phyloP scores from a whole-genome alignment of 441 rosid species.

The Hypseocharis bilobata region DNA sequence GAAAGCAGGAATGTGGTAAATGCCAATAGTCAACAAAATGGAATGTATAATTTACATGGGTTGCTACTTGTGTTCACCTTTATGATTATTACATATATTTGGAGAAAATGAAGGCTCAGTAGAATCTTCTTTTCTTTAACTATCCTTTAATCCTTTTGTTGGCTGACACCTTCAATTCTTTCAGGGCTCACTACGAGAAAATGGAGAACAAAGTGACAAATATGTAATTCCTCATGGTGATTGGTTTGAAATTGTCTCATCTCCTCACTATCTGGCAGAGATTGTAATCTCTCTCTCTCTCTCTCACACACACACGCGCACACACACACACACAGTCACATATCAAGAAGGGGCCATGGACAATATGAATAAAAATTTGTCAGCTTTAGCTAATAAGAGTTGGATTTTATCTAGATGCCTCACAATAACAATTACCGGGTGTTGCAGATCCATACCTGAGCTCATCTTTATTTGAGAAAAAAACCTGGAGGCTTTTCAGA shows the following conservation, averaged over 20 bases:
- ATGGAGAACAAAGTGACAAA: constrained; percentile 26
- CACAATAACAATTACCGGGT: no score
- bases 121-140: neutral
- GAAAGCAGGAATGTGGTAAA: no score
- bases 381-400: neutral
- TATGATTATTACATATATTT: neutral
- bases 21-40: no score
- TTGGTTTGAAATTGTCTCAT: constrained; percentile 71
- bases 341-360: no score
- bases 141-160: neutral
- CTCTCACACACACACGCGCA: neutral
- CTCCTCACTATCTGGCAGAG: constrained; percentile 74
- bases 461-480: no score
- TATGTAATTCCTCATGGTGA: constrained; percentile 60
- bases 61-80: neutral
- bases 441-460: no score
- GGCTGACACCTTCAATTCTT: neutral
- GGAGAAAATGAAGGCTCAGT: neutral
- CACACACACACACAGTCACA: neutral
- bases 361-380: no score
- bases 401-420: neutral
- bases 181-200: constrained; percentile 46
- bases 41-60: neutral
- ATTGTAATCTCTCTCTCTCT: constrained; percentile 37
- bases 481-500: no score